These are phyloP conservation scores for Cryptosporidium ubiquitum DNA, from an alignment of 169 alveolate species.

Conservation along the genomic window DNA sequence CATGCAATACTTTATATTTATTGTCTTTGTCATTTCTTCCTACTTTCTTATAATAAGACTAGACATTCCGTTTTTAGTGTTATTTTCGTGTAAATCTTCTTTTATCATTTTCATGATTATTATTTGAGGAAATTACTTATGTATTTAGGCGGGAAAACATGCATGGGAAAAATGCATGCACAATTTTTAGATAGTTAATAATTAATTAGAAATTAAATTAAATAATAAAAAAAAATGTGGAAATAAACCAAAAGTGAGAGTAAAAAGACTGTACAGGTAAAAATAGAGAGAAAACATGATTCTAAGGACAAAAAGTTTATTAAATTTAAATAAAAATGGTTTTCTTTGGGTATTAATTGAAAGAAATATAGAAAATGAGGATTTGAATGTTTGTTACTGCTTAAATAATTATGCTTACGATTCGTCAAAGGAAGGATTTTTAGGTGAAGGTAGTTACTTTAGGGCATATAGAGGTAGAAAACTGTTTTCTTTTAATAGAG, in stretches of 20 bases:
- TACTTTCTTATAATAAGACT: neutral
- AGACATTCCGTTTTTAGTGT: neutral
- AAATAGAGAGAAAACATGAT: neutral
- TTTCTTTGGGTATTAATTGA: slow-evolving; percentile 17
- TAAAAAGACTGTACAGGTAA: too few species aligned
- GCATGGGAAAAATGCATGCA: slow-evolving; percentile 13
- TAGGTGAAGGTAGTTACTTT: slow-evolving; percentile 72
- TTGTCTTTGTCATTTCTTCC: neutral
- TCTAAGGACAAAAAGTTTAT: neutral
- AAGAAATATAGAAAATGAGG: neutral
- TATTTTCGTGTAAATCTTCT: neutral
- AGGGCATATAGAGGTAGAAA: slow-evolving; percentile 59
- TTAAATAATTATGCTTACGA: slow-evolving; percentile 45
- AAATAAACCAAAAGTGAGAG: neutral
- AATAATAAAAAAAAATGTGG: neutral
- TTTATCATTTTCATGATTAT: neutral
- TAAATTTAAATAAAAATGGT: neutral
- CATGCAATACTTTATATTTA: neutral
- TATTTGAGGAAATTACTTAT: neutral
- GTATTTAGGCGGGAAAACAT: slow-evolving; percentile 33
- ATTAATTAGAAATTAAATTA: neutral
- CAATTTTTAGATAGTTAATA: neutral
- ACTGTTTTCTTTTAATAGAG: neutral
- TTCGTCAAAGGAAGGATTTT: slow-evolving; percentile 64
- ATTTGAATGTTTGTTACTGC: slow-evolving; percentile 1